Evolutionary conservation across 106 monocot genomes (phyloP).

Genomic region (Phalaenopsis aphrodite): DNA sequence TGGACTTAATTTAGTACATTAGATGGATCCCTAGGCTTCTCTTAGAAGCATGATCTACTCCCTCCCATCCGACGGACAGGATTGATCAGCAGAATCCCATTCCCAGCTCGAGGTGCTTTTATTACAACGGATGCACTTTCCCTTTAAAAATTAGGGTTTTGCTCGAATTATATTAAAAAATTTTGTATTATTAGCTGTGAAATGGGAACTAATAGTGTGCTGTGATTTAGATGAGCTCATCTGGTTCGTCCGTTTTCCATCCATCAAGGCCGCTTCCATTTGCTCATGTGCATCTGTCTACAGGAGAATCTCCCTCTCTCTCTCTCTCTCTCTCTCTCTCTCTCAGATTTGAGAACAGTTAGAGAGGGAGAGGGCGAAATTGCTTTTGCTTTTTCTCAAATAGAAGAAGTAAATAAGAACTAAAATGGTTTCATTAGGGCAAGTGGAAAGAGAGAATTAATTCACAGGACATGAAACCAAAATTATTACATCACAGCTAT

Average conservation of each 20-base stretch:
- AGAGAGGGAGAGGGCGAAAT: neutral
- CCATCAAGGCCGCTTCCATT: neutral
- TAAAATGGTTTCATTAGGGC: too few species aligned
- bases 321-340: neutral
- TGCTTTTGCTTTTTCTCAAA: neutral
- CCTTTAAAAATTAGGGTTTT: neutral
- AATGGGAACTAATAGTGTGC: too few species aligned
- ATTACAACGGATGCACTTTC: too few species aligned
- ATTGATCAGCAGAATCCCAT: too few species aligned
- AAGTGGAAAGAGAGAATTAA: neutral
- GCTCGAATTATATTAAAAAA: neutral
- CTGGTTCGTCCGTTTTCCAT: neutral
- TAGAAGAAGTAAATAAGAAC: neutral
- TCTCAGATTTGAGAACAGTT: neutral
- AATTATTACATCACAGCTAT: neutral
- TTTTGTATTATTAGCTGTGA: too few species aligned
- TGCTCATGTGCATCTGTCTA: constrained; percentile 8
- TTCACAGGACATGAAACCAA: neutral
- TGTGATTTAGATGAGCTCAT: neutral
- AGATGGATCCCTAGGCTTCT: neutral
- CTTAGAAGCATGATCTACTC: neutral
- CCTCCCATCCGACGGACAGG: neutral
- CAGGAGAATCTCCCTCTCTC: constrained; percentile 5
- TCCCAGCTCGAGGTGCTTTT: too few species aligned
- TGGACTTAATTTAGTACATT: neutral